phyloP scores from a whole-genome alignment of 805 yeast genomes.

The Kodamaea jinghongensis region DNA sequence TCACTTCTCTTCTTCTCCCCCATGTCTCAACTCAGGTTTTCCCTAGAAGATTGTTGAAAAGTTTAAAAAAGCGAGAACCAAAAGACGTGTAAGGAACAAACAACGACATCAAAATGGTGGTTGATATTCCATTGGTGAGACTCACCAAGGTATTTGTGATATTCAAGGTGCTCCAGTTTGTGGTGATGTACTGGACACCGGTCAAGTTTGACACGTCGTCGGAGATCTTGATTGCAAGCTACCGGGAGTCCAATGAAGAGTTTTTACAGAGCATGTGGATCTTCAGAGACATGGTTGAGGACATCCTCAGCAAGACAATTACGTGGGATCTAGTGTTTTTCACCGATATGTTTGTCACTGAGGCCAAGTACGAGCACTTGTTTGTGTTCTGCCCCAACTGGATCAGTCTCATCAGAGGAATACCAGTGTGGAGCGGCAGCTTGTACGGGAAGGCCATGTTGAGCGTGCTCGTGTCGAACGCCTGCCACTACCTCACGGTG shows the following conservation, averaged over 20 bases:
- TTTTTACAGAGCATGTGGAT: not conserved
- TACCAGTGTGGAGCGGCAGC: conserved; percentile 21
- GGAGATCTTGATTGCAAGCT: conserved; percentile 27
- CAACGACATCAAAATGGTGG: not conserved
- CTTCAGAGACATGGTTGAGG: conserved; percentile 6
- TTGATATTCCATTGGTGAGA: conserved; percentile 5
- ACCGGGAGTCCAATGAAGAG: conserved; percentile 13
- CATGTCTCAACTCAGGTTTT: too few relatives aligned
- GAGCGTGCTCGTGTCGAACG: conserved; percentile 50
- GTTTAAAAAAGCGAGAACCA: too few relatives aligned
- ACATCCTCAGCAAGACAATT: conserved; percentile 51
- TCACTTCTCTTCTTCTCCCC: too few relatives aligned
- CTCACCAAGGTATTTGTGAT: conserved; percentile 22
- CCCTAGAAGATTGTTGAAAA: too few relatives aligned
- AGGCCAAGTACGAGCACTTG: conserved; percentile 75
- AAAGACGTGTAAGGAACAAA: conserved; percentile 1
- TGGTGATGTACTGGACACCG: conserved; percentile 40
- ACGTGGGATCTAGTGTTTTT: conserved; percentile 90
- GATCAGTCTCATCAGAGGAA: conserved; percentile 49
- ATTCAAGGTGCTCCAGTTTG: conserved; percentile 38
- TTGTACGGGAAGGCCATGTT: conserved; percentile 46
- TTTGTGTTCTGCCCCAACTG: conserved; percentile 84
- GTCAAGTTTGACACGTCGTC: conserved; percentile 51
- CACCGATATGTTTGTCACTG: conserved; percentile 50
- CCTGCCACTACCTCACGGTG: conserved; percentile 49